A percentile compares a stretch with the other conserved stretches of the same genome.
These are phyloP conservation scores for Aaosphaeria arxii DNA, from an alignment of 2,329 filamentous ascomycete genomes.

Conservation along the genomic window DNA sequence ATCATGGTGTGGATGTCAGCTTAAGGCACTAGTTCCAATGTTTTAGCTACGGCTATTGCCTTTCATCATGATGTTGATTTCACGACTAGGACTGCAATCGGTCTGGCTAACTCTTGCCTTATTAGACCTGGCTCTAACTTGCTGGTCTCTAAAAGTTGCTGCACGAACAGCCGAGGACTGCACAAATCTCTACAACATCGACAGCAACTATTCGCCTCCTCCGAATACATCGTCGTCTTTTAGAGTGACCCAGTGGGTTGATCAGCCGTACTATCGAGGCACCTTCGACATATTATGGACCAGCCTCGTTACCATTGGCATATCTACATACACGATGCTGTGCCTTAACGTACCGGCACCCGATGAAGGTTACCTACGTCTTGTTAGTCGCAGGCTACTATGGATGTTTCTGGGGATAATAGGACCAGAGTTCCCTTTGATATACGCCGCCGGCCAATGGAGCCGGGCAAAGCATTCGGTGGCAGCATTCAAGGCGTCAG, in stretches of 20 bases:
- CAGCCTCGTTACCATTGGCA: constrained; percentile 30
- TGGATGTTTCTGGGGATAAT: constrained; percentile 30
- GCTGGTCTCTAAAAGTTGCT: too few relatives aligned
- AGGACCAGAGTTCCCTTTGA: constrained; percentile 33
- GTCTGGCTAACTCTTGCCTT: too few relatives aligned
- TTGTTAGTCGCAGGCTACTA: constrained; percentile 21
- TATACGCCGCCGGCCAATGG: constrained; percentile 35
- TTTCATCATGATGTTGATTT: too few relatives aligned
- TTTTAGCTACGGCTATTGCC: too few relatives aligned
- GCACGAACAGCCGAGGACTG: too few relatives aligned
- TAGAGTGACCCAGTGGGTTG: constrained; percentile 5
- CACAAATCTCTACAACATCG: too few relatives aligned
- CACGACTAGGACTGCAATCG: too few relatives aligned
- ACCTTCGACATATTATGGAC: constrained; percentile 29
- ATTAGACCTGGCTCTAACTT: too few relatives aligned
- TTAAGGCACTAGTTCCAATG: too few relatives aligned
- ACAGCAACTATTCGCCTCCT: too few relatives aligned
- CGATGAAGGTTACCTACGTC: constrained; percentile 9
- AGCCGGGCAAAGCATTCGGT: constrained; percentile 28
- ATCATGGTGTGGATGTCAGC: too few relatives aligned
- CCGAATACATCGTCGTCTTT: too few relatives aligned
- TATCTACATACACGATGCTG: constrained; percentile 35
- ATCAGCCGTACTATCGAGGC: constrained; percentile 24
- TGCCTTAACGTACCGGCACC: constrained; percentile 36
- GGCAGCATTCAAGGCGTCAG: constrained; percentile 13